These are phyloP conservation scores for Arabidopsis arenosa DNA, from an alignment of 345 rosid species.

Conservation along the genomic window DNA sequence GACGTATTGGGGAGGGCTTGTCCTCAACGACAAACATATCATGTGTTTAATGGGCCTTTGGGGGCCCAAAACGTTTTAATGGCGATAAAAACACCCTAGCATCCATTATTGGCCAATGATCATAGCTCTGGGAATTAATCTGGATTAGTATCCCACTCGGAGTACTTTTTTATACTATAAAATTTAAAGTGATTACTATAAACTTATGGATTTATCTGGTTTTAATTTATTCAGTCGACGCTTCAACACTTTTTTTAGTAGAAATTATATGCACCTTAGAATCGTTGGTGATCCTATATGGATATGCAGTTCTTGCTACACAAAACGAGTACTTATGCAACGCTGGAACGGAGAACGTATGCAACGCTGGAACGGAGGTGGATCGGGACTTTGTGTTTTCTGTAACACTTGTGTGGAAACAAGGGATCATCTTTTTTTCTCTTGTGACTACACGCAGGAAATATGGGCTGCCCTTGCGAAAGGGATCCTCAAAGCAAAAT, in stretches of 20 bases:
- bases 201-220: background rate
- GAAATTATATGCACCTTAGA: background rate
- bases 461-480: too few species aligned
- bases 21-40: constrained; percentile 3
- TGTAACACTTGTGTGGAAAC: too few species aligned
- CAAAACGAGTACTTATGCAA: too few species aligned
- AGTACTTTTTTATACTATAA: background rate
- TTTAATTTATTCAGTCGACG: background rate
- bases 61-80: background rate
- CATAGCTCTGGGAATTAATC: background rate
- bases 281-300: too few species aligned
- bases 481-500: too few species aligned
- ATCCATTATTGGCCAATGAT: background rate
- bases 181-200: background rate
- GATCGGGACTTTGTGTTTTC: too few species aligned
- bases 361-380: too few species aligned
- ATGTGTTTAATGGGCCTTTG: constrained; percentile 29
- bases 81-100: background rate
- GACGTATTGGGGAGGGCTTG: background rate
- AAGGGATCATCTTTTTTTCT: too few species aligned
- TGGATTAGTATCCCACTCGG: constrained; percentile 2
- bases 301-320: background rate
- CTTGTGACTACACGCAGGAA: too few species aligned
- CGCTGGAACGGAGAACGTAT: too few species aligned
- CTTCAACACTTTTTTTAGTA: background rate